phyloP scores from a whole-genome alignment of 2,329 filamentous ascomycete species.

The Trichoderma brevicompactum region DNA sequence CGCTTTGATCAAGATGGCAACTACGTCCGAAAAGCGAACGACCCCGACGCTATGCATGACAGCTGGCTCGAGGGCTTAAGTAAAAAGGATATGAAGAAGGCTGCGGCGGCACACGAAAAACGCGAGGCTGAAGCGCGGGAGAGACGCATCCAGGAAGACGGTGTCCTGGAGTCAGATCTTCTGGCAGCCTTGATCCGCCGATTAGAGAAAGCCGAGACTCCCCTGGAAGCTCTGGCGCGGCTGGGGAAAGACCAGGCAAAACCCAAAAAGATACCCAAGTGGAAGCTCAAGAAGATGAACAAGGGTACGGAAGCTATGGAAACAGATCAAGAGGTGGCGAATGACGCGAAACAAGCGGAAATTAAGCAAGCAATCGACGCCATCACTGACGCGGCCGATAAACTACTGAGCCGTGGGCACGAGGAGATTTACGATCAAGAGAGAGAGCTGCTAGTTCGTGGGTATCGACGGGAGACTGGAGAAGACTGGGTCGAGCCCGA shows the following conservation, averaged over 20 bases:
- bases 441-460: conserved; percentile 79
- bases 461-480: conserved; percentile 83
- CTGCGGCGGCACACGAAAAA: conserved; percentile 84
- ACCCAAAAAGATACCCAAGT: conserved; percentile 63
- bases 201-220: conserved; percentile 81
- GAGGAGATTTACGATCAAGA: conserved; percentile 92
- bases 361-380: conserved; percentile 76
- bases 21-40: conserved; percentile 84
- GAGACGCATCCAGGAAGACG: conserved; percentile 75
- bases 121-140: conserved; percentile 76
- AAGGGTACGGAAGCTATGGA: conserved; percentile 68
- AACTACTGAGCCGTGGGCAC: conserved; percentile 79
- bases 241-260: conserved; percentile 71
- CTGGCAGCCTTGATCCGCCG: conserved; percentile 72
- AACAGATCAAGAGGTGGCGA: conserved; percentile 57
- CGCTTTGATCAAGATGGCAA: conserved; percentile 90
- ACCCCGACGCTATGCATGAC: conserved; percentile 90
- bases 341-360: conserved; percentile 70
- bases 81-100: conserved; percentile 90
- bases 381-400: conserved; percentile 89
- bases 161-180: conserved; percentile 72
- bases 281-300: conserved; percentile 71
- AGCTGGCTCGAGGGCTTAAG: conserved; percentile 89
- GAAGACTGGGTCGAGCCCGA: conserved; percentile 72
- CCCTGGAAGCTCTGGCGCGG: conserved; percentile 83